Conservation (phyloP, 1,284 basidiomycete species). For the Filobasidium uniguttulatum region DNA sequence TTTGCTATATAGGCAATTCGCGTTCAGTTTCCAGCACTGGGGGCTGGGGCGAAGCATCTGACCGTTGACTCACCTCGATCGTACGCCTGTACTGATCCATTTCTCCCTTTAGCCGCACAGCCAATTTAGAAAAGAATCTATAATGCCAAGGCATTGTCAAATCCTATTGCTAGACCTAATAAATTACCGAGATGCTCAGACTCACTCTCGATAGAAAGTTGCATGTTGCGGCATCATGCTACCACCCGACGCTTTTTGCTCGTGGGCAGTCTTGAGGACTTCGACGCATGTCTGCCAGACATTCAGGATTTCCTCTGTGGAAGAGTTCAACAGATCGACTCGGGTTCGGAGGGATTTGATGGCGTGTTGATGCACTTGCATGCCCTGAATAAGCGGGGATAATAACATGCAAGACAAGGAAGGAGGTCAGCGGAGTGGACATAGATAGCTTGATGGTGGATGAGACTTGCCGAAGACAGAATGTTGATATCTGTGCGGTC, state of each 20-base stretch:
- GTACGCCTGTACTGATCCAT: constrained; percentile 11
- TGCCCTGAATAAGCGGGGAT: constrained; percentile 1
- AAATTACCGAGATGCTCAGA: not conserved
- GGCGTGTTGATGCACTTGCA: constrained; percentile 13
- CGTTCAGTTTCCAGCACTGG: not conserved
- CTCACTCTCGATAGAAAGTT: constrained; percentile 12
- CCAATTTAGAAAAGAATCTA: constrained; percentile 12
- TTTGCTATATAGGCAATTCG: constrained; percentile 2
- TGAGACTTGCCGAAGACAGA: constrained; percentile 4
- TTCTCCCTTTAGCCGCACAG: constrained; percentile 11
- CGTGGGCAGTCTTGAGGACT: constrained; percentile 7
- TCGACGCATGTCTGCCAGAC: constrained; percentile 12
- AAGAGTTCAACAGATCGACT: constrained; percentile 4
- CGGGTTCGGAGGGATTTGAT: constrained; percentile 9
- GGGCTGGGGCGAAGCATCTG: not conserved
- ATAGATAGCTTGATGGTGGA: not conserved
- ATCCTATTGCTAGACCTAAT: not conserved
- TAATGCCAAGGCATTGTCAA: too few relatives aligned
- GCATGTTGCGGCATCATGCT: constrained; percentile 6
- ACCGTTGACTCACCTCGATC: constrained; percentile 9
- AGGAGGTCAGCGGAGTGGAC: not conserved
- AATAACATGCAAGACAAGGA: not conserved
- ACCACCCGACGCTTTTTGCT: constrained; percentile 6
- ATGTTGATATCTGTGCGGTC: constrained; percentile 9
- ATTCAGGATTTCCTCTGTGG: constrained; percentile 5